Evolutionary conservation across 192 early-diverging fungal genomes (phyloP).

Genomic region (Coemansia sp.): DNA sequence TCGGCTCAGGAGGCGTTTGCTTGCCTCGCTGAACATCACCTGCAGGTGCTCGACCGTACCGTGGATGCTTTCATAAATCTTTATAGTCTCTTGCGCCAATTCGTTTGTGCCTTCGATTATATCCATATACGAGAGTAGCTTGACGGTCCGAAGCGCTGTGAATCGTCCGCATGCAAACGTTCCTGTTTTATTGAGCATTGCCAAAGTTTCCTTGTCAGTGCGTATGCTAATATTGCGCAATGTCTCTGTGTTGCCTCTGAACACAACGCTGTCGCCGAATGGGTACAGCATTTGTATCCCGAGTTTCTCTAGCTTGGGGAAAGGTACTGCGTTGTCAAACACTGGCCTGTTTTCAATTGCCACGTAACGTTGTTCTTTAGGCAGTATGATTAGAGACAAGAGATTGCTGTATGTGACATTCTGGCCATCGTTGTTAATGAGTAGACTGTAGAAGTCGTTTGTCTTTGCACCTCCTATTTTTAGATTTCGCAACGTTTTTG

Average conservation of each 20-base stretch:
- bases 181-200: background rate
- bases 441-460: background rate
- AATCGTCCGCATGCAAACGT: background rate
- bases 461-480: background rate
- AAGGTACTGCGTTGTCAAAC: background rate
- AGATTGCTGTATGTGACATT: background rate
- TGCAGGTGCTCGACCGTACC: background rate
- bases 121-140: background rate
- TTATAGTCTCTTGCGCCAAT: background rate
- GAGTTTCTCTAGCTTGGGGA: background rate
- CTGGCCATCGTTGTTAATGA: background rate
- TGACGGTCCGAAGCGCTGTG: background rate
- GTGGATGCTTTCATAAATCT: background rate
- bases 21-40: background rate
- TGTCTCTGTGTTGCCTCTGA: background rate
- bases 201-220: background rate
- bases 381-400: background rate
- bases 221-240: background rate
- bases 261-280: background rate
- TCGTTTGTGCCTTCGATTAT: background rate
- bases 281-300: background rate
- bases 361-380: background rate
- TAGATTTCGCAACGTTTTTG: background rate
- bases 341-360: background rate
- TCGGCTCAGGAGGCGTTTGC: background rate